These are phyloP conservation scores for Helianthus tuberosus DNA, from an alignment of 129 eudicot genomes.

Conservation along the genomic window DNA sequence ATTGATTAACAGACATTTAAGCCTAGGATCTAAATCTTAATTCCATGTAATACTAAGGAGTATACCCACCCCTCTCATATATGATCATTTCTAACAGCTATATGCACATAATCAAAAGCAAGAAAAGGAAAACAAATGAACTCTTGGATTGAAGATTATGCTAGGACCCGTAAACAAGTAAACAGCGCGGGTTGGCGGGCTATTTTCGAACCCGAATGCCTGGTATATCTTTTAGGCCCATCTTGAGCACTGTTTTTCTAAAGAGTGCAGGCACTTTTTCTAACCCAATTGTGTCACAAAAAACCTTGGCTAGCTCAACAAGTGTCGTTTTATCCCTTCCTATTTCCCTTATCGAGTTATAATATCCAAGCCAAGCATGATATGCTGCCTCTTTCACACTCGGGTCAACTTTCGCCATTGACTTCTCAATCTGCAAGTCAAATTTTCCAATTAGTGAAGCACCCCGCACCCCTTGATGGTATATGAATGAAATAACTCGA, in stretches of 20 bases:
- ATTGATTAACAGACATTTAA: too few species aligned
- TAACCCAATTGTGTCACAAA: conserved; percentile 75
- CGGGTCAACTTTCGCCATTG: conserved; percentile 67
- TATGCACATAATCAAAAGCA: conserved; percentile 7
- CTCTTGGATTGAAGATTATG: not conserved
- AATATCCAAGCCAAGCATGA: conserved; percentile 94
- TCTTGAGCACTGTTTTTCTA: conserved; percentile 80
- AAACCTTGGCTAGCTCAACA: conserved; percentile 66
- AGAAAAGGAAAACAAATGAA: not conserved
- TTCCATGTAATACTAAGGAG: too few species aligned
- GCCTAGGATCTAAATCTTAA: too few species aligned
- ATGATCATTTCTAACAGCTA: not conserved
- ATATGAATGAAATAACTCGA: not conserved
- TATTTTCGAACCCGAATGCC: conserved; percentile 79
- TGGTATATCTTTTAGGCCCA: conserved; percentile 83
- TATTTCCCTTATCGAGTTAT: conserved; percentile 69
- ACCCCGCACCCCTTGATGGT: too few species aligned
- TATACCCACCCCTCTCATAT: not conserved
- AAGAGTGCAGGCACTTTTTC: conserved; percentile 71
- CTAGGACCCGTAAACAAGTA: not conserved
- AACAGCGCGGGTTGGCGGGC: not conserved
- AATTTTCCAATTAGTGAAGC: not conserved
- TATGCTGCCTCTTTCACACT: conserved; percentile 94
- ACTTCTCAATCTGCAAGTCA: conserved; percentile 60
- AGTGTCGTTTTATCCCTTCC: conserved; percentile 91